Base-by-base conservation (phyloP, 306 rosid genomes). In the Macrotyloma uniflorum region DNA sequence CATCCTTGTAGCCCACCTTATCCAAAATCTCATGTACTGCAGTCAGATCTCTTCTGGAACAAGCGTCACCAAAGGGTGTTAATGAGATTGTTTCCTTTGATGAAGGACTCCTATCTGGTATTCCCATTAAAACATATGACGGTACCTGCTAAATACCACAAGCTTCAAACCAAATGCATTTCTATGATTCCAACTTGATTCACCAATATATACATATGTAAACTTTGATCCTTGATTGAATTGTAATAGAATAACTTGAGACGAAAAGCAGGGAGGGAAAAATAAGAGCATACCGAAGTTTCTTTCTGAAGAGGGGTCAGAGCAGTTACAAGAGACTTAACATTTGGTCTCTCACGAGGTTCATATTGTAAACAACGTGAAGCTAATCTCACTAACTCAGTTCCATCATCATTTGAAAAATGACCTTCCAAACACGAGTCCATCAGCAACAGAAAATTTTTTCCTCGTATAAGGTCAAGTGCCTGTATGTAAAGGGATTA, bases 1-100 rank as follows among this genome's bases (percentile, higher is more conserved):
- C 99, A 77, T 96, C 99, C 88, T 88, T 93, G 88, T 93, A 96
- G 50, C 96, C 99, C 71, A 82, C 84, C 79, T 84, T 88, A 57
- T 87, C 99, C 89, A 96, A 80, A 79, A 96, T 86, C 85, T 96
- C 98, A 80, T 90, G 97, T 71, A 96, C 87, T 40, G 97, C 98
- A 28, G 98, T 96, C 19, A 93, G 93, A 86, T 96, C 99, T 83
- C 91, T 77, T 88, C 97, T 89, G 20, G 90, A 93, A 87, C 94
- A 93, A 82, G 99, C 99, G 43, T 90, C 97, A 67, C 91, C 99
- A 36, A 96, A 84, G 80, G 98, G 91, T 47, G 98, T 91, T 77
- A 96, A 77, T 1, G 75, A 42, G 61, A 88, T 81, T n/a, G 85
- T 66, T 88, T 93, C 89, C 83, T 89, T 91, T 76, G 86, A 68